Percentiles rank a stretch among this genome's conserved stretches.
Evolutionary conservation across 1,139 yeast genomes (phyloP).

Genomic region (Lizanozyma gosingica): DNA sequence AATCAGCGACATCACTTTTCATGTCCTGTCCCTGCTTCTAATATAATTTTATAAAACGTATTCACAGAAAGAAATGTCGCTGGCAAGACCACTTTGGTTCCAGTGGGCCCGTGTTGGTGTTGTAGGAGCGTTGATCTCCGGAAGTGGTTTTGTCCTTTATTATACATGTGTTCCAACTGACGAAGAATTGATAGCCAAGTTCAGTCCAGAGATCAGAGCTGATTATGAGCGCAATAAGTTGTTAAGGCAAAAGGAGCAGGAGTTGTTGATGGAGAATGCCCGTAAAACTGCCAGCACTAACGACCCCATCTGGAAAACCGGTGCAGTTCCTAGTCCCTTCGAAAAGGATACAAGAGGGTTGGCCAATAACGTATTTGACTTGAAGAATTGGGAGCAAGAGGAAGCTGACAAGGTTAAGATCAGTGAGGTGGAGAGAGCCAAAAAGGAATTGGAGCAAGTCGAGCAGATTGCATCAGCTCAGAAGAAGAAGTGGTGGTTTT

Average conservation of each 20-base stretch:
- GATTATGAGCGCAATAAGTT: slow-evolving; percentile 63
- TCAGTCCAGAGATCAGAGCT: slow-evolving; percentile 77
- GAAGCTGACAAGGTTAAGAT: slow-evolving; percentile 38
- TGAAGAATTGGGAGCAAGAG: slow-evolving; percentile 40
- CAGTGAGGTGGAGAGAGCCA: slow-evolving; percentile 37
- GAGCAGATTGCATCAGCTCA: slow-evolving; percentile 23
- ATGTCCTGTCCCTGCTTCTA: no score
- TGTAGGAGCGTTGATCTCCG: slow-evolving; percentile 54
- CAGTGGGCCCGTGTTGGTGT: slow-evolving; percentile 58
- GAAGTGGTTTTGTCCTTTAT: slow-evolving; percentile 56
- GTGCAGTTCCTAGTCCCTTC: slow-evolving; percentile 58
- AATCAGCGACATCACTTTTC: no score
- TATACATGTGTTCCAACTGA: slow-evolving; percentile 77
- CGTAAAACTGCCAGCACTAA: slow-evolving; percentile 51
- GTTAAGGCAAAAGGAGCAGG: slow-evolving; percentile 57
- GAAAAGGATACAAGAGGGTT: slow-evolving; percentile 30
- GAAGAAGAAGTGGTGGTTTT: slow-evolving; percentile 28
- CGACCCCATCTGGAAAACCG: slow-evolving; percentile 79
- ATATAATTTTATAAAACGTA: no score
- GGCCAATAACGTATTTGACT: slow-evolving; percentile 34
- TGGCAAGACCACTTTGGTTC: slow-evolving; percentile 37
- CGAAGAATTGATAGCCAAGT: slow-evolving; percentile 60
- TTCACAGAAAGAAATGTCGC: not conserved
- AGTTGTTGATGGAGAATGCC: slow-evolving; percentile 58
- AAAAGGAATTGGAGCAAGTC: slow-evolving; percentile 34